Base-by-base conservation (phyloP, 345 rosid species). In the Eucalyptus pauciflora region DNA sequence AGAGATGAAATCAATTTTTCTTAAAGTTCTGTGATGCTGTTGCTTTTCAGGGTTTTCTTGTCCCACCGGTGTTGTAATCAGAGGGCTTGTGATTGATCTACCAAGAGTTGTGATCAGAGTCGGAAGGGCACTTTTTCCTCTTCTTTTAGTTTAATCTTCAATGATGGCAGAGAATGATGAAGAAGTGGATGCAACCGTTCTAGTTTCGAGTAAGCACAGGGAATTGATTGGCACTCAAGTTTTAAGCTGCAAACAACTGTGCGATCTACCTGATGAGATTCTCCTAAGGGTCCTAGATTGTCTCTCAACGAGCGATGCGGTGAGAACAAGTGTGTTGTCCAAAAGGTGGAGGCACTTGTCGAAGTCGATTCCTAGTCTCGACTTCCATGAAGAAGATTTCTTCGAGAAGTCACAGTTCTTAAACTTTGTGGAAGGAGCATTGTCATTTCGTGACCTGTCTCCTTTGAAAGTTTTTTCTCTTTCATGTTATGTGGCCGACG, bases 341-440 rank as follows among this genome's bases (percentile, higher is more conserved):
- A 87, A 85, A 81, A 85, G 88, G 10, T 89, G 90, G 87, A 43
- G 11, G 51, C n/a, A 87, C 22, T n/a, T 87, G 31, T 90, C 89
- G 86, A 87, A 24, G 37, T 89, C 45, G 4, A 50, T 64, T 49
- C 49, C 80, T 89, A 54, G 41, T 85, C 90, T 90, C 17, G 7
- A 11, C 12, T 64, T 90, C 6, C 4, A 8, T 27, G 87, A 79
- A 22, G 29, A 29, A 16, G 1, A 12, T 18, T 56, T 48, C 29
- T 14, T 31, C 5, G 18, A 29, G 13, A 31, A 17, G 45, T 22
- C 49, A 2, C 45, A 8, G 15, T 85, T 83, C 69, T 41, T 88
- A 79, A 64, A 86, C 87, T 90, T 50, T 88, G 90, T 88, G 45
- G 90, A 88, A 24, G 89, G 90, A 85, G 87, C 89, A 18, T 76